Conservation (phyloP, 768 basidiomycete genomes). For the Strobilomyces dryophilus region DNA sequence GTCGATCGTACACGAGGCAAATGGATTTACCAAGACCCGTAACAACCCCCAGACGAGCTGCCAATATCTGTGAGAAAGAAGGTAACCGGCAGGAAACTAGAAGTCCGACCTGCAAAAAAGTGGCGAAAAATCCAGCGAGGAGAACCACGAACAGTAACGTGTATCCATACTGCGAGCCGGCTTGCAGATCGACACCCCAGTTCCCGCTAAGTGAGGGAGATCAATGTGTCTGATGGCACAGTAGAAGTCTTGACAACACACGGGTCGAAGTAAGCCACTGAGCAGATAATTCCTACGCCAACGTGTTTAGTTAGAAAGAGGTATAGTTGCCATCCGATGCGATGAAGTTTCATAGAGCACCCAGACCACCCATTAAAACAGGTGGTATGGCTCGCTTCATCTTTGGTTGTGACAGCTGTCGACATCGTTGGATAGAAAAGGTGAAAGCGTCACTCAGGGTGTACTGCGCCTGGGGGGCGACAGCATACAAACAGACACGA, state of each 20-base stretch:
- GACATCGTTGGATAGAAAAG: slow-evolving; percentile 13
- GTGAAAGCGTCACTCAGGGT: not conserved
- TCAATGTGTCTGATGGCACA: not conserved
- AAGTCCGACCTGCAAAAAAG: slow-evolving; percentile 62
- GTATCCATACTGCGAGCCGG: slow-evolving; percentile 83
- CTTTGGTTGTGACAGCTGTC: not conserved
- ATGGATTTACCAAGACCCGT: slow-evolving; percentile 64
- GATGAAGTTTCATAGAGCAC: slow-evolving; percentile 20
- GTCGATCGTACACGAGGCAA: not conserved
- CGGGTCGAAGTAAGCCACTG: slow-evolving; percentile 89
- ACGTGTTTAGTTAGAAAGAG: slow-evolving; percentile 62
- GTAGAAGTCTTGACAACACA: slow-evolving; percentile 36
- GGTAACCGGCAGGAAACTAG: not conserved
- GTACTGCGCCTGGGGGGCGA: not conserved
- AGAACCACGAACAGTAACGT: slow-evolving; percentile 82
- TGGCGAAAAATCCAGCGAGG: slow-evolving; percentile 76
- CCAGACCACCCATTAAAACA: not conserved
- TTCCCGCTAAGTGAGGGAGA: slow-evolving; percentile 52
- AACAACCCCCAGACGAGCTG: slow-evolving; percentile 77
- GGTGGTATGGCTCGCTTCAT: not conserved
- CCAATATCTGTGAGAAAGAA: slow-evolving; percentile 52
- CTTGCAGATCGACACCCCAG: slow-evolving; percentile 88
- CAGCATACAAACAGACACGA: slow-evolving; percentile 1
- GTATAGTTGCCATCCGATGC: slow-evolving; percentile 29
- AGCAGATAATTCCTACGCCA: slow-evolving; percentile 82